Evolutionary conservation across 352 stramenopile species (phyloP), one percentile per base, ranked within the genome.

Genomic region (Pythium graminicola): DNA sequence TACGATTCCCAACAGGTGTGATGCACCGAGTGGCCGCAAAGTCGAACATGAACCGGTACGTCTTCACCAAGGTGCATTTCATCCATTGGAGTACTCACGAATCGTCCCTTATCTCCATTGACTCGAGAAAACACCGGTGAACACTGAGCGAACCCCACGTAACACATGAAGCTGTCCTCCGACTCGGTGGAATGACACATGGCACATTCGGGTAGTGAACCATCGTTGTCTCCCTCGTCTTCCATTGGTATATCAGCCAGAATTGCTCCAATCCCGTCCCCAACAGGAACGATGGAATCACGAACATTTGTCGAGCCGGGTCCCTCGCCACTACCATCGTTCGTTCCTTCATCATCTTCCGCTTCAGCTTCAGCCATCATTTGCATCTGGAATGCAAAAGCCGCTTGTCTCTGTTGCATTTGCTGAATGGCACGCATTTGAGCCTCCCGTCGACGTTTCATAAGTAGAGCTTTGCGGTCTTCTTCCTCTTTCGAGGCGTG

Each of bases 11-110:
- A 97, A 67, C 95, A 99, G 27, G 69, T 86, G 42, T 97, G 73
- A 67, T 99, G 95, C 29, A 97, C 93, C 24, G 90, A 93, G 72
- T 99, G 95, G 9, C 95, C 93, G 65, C 95, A 99, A 20, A 93
- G 59, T 2, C 80, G 76, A 19, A 95, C 70, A 59, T 93, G 75
- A 40, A 89, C 76, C 1, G 81, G 81, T 10, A 88, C 81, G 26
- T 91, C 81, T 68, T 91, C 76, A 16, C 81, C 81, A 4, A 89
- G 50, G 48, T 91, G 80, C 83, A 93, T 93, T 29, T 93, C 83
- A 38, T 93, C 83, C 61, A 90, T 86, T 8, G 83, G 83, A 11
- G 80, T 90, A 40, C 80, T 91, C 35, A 82, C 23, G 35, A 67
- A 88, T 0, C 65, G 59, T 0, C 69, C 76, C 22, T 83, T 63